Evolutionary conservation across 1,139 yeast genomes (phyloP), one percentile per base, ranked within the genome.

Genomic region (Scheffersomyces titani): DNA sequence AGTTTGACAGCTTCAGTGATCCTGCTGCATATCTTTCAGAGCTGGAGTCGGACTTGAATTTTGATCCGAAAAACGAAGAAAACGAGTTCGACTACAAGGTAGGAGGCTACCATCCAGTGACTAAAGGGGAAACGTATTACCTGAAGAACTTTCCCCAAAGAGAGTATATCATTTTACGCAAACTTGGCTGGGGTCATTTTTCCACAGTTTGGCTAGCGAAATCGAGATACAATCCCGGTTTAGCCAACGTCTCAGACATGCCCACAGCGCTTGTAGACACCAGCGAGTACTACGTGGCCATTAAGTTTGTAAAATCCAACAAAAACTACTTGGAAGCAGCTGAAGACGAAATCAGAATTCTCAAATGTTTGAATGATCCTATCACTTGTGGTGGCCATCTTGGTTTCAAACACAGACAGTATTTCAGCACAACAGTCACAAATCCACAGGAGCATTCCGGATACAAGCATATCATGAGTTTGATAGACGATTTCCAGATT

Each of bases 141-240:
- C 75, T 81, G 46, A 77, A 80, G 9, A 78, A 78, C 59, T 55
- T 52, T 20, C 53, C 55, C 40, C 53, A 56, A 40, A 51, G 65
- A 16, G 68, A 65, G 46, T 92, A 92, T 70, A 80, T 84, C 3
- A 74, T 92, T 51, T 86, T 89, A 19, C 81, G 97, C 58, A 92
- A 92, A 70, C 77, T 92, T 5, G 97, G 97, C 6, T 90, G 97
- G 96, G 97, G 97, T 51, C 96, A 91, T 70, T 91, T 91, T 67
- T 86, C 92, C 44, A 90, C 97, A 1, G 97, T 91, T 44, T 91
- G 97, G 97, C 77, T 91, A 30, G 94, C 96, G 7, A 83, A 78
- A 59, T 60, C 63, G 3, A 56, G 61, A 20, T 55, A 54, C 54
- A 60, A 60, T 49, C 57, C 47, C 19, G 21, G 20, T 52, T 19